Base-by-base conservation (phyloP, 805 yeast genomes). In the Metschnikowia vanudenii region DNA sequence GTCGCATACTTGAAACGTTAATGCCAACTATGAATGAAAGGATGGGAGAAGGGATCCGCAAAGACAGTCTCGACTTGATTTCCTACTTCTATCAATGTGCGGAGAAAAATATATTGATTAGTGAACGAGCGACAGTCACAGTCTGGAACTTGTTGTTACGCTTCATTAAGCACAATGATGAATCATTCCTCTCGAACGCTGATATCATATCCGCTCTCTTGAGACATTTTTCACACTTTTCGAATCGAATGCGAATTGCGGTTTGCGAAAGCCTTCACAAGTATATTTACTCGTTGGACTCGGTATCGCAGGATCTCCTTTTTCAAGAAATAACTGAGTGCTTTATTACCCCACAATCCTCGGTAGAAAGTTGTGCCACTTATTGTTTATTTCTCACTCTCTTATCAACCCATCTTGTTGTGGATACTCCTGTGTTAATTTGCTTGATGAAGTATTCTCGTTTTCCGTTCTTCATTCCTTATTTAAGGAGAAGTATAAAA, bases 11-110 rank as follows among this genome's bases (percentile, higher is more conserved):
- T 19, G 45, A 26, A 19, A 4, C 22, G 16, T 12, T 34, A n/a
- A 10, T 24, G 29, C 41, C 38, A 3, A n/a, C 20, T 5, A 34
- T 32, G 43, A 14, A 28, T 3, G 14, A 7, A 2, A 19, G 7
- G 6, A 14, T 4, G 29, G 35, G 13, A 17, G 19, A 20, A 13
- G 46, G 46, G 12, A 33, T 43, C 40, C 51, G 58, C 16, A 66
- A 66, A 3, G 84, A 80, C 40, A 71, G 74, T 37, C 57, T 55
- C 31, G 85, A 81, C 52, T 69, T 82, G 16, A 64, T 71, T 33
- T 58, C 64, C 1, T 82, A 80, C 74, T 49, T 80, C 8, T 34
- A 67, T 2, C 54, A 62, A 14, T 63, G 81, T 39, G 69, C 71
- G 3, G 62, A 65, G 1, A 76, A 71, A 28, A 55, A 61, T 2